A percentile compares a stretch with the other conserved stretches of the same genome.
These are phyloP conservation scores for Hanseniaspora opuntiae DNA, from an alignment of 805 yeast species.

Conservation along the genomic window DNA sequence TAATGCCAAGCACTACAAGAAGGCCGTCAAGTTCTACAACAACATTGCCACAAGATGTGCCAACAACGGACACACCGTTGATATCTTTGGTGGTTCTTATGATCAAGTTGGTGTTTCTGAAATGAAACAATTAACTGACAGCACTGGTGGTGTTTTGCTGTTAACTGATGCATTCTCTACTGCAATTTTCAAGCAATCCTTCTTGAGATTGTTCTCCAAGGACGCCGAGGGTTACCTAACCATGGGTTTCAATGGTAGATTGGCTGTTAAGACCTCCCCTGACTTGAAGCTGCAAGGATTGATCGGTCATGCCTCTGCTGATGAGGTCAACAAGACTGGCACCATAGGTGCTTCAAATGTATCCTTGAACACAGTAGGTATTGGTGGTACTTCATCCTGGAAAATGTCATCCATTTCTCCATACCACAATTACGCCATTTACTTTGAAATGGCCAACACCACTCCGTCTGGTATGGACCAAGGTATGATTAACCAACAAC, in stretches of 20 bases:
- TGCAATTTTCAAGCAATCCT: conserved; percentile 83
- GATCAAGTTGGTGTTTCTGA: conserved; percentile 93
- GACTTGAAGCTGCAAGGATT: conserved; percentile 85
- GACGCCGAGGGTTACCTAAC: conserved; percentile 77
- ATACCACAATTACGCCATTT: conserved; percentile 74
- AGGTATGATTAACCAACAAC: conserved; percentile 17
- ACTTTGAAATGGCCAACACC: conserved; percentile 60
- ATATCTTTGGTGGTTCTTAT: conserved; percentile 86
- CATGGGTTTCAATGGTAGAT: conserved; percentile 80
- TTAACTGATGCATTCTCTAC: conserved; percentile 90
- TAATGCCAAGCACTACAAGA: conserved; percentile 71
- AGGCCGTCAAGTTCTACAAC: conserved; percentile 73
- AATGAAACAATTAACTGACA: conserved; percentile 73
- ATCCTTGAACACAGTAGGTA: conserved; percentile 84
- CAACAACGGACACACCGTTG: conserved; percentile 64
- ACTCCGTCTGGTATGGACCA: conserved; percentile 18
- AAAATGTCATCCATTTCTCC: conserved; percentile 75
- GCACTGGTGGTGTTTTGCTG: conserved; percentile 81
- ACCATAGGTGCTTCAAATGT: conserved; percentile 50
- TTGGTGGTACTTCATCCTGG: conserved; percentile 87
- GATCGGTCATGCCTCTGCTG: conserved; percentile 81
- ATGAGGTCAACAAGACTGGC: conserved; percentile 30
- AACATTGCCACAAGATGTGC: conserved; percentile 59
- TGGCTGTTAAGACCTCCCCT: conserved; percentile 75
- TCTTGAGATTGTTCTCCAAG: conserved; percentile 71